Evolutionary conservation across 192 early-diverging fungal genomes (phyloP).

Genomic region (Chytriomyces sp.): DNA sequence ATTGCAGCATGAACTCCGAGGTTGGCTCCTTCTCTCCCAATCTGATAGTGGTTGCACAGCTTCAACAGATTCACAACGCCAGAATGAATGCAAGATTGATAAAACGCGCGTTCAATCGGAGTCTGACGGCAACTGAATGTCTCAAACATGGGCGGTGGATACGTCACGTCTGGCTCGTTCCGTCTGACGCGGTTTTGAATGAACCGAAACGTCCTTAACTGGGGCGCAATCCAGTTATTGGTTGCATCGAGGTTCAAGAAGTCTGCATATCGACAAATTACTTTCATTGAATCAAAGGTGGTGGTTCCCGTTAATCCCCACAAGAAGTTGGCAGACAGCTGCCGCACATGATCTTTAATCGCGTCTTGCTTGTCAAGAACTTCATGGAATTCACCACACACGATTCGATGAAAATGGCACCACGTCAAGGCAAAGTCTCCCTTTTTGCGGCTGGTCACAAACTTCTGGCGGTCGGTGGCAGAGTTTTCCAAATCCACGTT

Average conservation of each 20-base stretch:
- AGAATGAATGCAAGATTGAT: constrained; percentile 4
- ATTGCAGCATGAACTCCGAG: neutral
- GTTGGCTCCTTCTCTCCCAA: neutral
- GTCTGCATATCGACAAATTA: neutral
- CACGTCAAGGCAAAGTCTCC: constrained; percentile 19
- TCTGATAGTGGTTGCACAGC: constrained; percentile 29
- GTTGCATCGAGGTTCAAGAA: neutral
- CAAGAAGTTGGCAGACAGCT: neutral
- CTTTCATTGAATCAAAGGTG: neutral
- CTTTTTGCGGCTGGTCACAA: neutral
- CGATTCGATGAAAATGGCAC: constrained; percentile 20
- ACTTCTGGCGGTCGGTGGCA: neutral
- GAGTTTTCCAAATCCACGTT: neutral
- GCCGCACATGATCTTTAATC: neutral
- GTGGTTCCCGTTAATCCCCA: constrained; percentile 16
- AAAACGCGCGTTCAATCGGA: constrained; percentile 2
- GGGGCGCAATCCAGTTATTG: neutral
- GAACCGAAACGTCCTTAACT: neutral
- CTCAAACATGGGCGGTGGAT: constrained; percentile 17
- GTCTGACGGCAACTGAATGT: neutral
- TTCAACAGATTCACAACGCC: neutral
- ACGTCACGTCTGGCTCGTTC: constrained; percentile 15
- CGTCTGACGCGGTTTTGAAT: constrained; percentile 20
- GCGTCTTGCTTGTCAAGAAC: neutral
- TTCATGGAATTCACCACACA: constrained; percentile 31